Base-by-base conservation (phyloP, 257 asterid species). In the Petunia axillaris region DNA sequence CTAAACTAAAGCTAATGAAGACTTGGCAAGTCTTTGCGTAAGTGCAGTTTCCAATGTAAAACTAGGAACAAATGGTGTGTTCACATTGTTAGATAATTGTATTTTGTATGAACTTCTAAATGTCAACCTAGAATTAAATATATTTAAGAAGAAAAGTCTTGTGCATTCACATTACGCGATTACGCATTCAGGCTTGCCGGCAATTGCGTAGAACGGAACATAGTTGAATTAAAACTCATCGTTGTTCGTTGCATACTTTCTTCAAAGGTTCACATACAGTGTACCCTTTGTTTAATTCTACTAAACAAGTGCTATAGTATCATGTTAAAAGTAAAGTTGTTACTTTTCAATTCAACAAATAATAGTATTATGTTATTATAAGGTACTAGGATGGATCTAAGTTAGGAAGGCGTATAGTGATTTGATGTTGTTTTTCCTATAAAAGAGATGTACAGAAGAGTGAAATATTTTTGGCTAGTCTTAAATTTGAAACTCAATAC, bases 41-140 rank as follows among this genome's bases (percentile, higher is more conserved):
- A 71, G 25, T 48, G 25, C 59, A 71, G 77, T 48, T 5, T 67
- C 10, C 25, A 16, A 70, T 48, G 60, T 71, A 60, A 71, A 71
- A 35, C 13, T 11, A 71, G 48, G 25, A 70, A 70, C 25, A 70
- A 16, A 70, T 46, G 40, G 60, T 35, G 5, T 71, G 44, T 71
- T 35, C 60, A 71, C 77, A 71, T 60, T 8, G 14, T 60, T 25
- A 60, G 65, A 25, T 6, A 1, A 60, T 60, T 7, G 40, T 16
- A 59, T 25, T 55, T 60, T 25, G 5, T 60, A 60, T 58, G 8
- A 2, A 9, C 1, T 8, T 52, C 10, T 2, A 50, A 50, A 50
- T 7, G 55, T 50, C 55, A 50, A 50, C 8, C 55, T 50, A 50
- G 2, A 50, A 50, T 50, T 50, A 8, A 8, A 50, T 7, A 4